A percentile compares a stretch with the other conserved stretches of the same genome.
These are phyloP conservation scores for Kalmanozyma brasiliensis DNA, from an alignment of 1,284 basidiomycete genomes.

Conservation along the genomic window DNA sequence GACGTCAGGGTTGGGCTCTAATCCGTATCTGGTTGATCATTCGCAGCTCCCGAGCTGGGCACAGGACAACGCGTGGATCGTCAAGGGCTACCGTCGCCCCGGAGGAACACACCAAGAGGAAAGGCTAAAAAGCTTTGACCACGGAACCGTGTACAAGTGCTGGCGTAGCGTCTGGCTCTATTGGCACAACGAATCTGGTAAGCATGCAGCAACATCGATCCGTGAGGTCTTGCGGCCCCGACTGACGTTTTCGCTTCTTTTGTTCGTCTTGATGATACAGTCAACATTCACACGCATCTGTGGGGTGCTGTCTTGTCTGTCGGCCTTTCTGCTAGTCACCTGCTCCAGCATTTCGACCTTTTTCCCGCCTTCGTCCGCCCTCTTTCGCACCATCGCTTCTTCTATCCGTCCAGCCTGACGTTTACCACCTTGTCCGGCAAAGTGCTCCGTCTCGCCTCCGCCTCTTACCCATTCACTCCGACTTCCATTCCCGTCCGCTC, in stretches of 20 bases:
- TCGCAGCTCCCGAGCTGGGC: constrained; percentile 60
- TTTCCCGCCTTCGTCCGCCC: constrained; percentile 47
- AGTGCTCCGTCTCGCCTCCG: constrained; percentile 44
- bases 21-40: constrained; percentile 57
- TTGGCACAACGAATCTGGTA: constrained; percentile 67
- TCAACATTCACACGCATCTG: constrained; percentile 90
- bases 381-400: constrained; percentile 54
- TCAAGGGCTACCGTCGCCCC: constrained; percentile 62
- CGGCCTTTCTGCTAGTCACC: constrained; percentile 69
- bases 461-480: constrained; percentile 27
- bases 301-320: constrained; percentile 78
- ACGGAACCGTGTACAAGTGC: constrained; percentile 60
- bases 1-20: constrained; percentile 8
- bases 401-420: constrained; percentile 47
- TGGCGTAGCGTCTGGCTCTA: constrained; percentile 65
- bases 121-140: constrained; percentile 51
- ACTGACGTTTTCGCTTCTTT: background rate
- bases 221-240: no score
- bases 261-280: constrained; percentile 68
- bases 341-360: constrained; percentile 41
- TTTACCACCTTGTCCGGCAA: constrained; percentile 46
- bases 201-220: no score
- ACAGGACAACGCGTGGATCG: constrained; percentile 62
- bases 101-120: constrained; percentile 44
- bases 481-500: background rate